Evolutionary conservation across 306 rosid species (phyloP).

Genomic region (Cucurbita moschata): DNA sequence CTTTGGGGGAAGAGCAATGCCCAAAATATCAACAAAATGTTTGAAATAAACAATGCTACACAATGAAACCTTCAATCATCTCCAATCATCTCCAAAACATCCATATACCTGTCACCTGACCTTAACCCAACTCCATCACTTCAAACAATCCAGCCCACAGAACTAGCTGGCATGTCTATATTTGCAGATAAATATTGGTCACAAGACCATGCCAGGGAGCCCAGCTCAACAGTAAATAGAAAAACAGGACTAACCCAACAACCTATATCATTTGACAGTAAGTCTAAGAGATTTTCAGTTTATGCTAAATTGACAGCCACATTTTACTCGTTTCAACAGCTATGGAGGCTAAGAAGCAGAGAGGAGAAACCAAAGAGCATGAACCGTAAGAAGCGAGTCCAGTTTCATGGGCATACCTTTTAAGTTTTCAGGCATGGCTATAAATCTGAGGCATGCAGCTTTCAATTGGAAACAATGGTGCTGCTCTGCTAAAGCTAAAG

Average conservation of each 20-base stretch:
- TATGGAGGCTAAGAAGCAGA: background rate
- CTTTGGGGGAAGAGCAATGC: background rate
- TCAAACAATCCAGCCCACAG: background rate
- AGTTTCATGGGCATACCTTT: slow-evolving; percentile 25
- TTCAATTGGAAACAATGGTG: slow-evolving; percentile 55
- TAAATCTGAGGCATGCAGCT: slow-evolving; percentile 42
- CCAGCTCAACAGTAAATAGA: background rate
- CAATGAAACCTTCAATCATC: background rate
- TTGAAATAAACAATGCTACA: background rate
- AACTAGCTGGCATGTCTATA: background rate
- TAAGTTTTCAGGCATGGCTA: slow-evolving; percentile 46
- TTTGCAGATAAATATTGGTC: background rate
- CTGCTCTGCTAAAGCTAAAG: slow-evolving; percentile 67
- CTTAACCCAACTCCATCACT: background rate
- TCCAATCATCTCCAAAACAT: background rate
- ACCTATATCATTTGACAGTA: background rate
- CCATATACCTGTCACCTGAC: background rate
- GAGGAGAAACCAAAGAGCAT: background rate
- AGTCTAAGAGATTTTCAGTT: background rate
- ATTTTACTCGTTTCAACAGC: background rate
- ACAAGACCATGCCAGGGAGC: background rate
- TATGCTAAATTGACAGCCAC: background rate
- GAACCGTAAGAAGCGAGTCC: background rate
- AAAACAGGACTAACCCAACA: background rate
- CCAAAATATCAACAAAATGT: background rate